phyloP scores from a whole-genome alignment of 176 grass and related monocot species.

The Musa itinerans region DNA sequence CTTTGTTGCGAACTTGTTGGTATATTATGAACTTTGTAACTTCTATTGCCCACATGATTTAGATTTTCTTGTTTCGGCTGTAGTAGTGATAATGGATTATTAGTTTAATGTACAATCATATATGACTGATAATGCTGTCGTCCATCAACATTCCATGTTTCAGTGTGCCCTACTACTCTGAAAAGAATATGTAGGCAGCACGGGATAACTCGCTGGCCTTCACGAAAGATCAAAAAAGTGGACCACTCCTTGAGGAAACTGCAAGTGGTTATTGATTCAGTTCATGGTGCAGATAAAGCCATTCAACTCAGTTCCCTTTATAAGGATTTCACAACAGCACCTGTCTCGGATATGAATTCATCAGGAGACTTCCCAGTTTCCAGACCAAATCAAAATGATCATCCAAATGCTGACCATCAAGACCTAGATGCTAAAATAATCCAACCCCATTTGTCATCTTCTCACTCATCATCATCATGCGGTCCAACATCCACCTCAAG shows the following conservation, averaged over 20 bases:
- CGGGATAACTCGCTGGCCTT: constrained; percentile 91
- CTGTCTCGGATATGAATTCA: constrained; percentile 49
- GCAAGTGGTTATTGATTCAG: constrained; percentile 83
- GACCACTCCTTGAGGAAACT: constrained; percentile 88
- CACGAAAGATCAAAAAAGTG: constrained; percentile 96
- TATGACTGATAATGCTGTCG: not conserved
- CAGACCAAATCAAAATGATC: constrained; percentile 34
- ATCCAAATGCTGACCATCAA: constrained; percentile 19
- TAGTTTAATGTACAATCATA: not conserved
- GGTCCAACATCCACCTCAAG: constrained; percentile 57
- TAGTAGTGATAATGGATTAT: too few species aligned
- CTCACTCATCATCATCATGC: constrained; percentile 48
- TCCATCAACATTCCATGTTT: constrained; percentile 1
- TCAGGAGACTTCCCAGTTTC: constrained; percentile 35
- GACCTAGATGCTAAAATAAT: constrained; percentile 17
- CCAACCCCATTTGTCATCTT: constrained; percentile 34
- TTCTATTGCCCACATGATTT: too few species aligned
- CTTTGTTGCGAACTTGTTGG: too few species aligned
- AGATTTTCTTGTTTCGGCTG: too few species aligned
- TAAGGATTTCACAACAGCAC: constrained; percentile 61
- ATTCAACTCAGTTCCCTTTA: constrained; percentile 69
- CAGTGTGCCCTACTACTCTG: constrained; percentile 95
- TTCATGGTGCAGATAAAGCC: constrained; percentile 75
- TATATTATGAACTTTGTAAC: too few species aligned
- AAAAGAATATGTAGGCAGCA: constrained; percentile 99